Evolutionary conservation across 2,329 filamentous ascomycete genomes (phyloP).

Genomic region (Diaporthe sp.): DNA sequence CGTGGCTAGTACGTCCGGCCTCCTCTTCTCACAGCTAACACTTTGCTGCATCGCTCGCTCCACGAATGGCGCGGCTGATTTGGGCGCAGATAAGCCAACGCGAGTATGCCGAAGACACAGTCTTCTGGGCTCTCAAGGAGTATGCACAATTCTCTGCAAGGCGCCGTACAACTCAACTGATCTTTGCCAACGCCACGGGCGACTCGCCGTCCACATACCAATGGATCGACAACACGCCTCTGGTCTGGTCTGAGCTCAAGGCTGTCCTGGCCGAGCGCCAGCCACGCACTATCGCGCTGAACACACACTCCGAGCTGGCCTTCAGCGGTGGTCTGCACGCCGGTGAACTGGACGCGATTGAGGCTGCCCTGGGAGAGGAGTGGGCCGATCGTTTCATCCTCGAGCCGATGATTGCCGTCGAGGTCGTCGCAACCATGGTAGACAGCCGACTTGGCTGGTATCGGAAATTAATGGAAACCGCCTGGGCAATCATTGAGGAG

Average conservation of each 20-base stretch:
- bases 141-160: conserved; percentile 61
- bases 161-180: conserved; percentile 63
- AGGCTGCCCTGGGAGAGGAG: conserved; percentile 50
- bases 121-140: conserved; percentile 63
- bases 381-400: conserved; percentile 56
- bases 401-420: conserved; percentile 59
- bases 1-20: conserved; percentile 57
- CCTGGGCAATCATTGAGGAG: conserved; percentile 62
- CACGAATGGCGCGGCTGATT: background rate
- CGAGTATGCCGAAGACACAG: conserved; percentile 64
- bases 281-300: conserved; percentile 56
- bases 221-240: conserved; percentile 62
- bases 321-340: conserved; percentile 62
- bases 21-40: background rate
- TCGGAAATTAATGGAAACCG: conserved; percentile 60
- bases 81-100: conserved; percentile 60
- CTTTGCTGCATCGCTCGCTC: background rate
- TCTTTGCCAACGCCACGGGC: conserved; percentile 55
- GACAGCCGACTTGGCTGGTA: conserved; percentile 56
- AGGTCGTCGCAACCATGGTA: conserved; percentile 60
- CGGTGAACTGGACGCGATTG: conserved; percentile 56
- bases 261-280: conserved; percentile 52
- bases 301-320: conserved; percentile 58
- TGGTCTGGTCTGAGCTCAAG: conserved; percentile 56
- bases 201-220: conserved; percentile 48